Base-by-base conservation (phyloP, 2,329 filamentous ascomycete genomes). In the Thermomyces lanuginosus region DNA sequence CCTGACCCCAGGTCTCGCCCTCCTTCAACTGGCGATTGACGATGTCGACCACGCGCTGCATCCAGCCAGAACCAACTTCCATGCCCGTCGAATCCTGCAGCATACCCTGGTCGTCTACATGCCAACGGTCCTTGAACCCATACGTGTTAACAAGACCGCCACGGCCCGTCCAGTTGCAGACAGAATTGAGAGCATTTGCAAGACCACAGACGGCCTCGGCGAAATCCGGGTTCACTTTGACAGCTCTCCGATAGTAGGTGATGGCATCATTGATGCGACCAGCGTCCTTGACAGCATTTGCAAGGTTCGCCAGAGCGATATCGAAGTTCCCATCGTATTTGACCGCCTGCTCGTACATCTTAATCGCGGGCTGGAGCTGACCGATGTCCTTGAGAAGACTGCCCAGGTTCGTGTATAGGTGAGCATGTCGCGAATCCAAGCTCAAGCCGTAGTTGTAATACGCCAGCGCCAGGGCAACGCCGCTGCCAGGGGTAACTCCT, bases 241-340 rank as follows among this genome's bases (percentile, higher is more conserved):
- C 86, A 20, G 89, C 89, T 36, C 84, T 72, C 43, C 72, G 80
- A 58, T 98, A 98, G 49, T 91, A 95, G 14, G 61, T 58, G 33
- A 98, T 95, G 1, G 89, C 89, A 47, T 98, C 89, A 30, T 73
- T 78, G 38, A 95, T 81, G 22, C 80, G 72, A 2, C 89, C 89
- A 40, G 91, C 82, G 49, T 98, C 89, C 51, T 98, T 98, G 38
- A 98, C 84, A 6, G 89, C 89, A 49, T 98, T 98, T 29, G 89
- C 89, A 12, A 98, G 64, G 44, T 98, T 98, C 3, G 89, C 92
- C 29, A 98, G 60, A 17, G 89, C 89, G 44, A 98, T 98, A 45
- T 98, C 89, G 44, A 98, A 98, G 13, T 74, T 80, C n/a, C 73
- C 72, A 50, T 98, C 89, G 46, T 84, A 95, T 3, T 70, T 66